Evolutionary conservation across 1,139 yeast genomes (phyloP), one percentile per base, ranked within the genome.

Genomic region (Lipomyces yarrowii): DNA sequence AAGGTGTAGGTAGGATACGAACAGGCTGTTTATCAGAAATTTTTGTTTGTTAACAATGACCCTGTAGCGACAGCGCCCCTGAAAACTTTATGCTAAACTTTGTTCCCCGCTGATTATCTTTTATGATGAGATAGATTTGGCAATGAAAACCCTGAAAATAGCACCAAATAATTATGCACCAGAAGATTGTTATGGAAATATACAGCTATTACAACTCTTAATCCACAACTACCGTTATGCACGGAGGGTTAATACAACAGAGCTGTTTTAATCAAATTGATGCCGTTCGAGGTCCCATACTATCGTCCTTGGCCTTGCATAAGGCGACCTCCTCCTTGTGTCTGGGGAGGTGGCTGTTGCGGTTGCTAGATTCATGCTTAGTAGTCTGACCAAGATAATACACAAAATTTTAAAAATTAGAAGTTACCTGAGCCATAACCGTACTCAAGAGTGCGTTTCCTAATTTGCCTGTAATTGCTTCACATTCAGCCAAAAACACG

Each of bases 401-500:
- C 35, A 15, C 15, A 42, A 18, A n/a, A n/a, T n/a, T n/a, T n/a
- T n/a, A n/a, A 21, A 5, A 26, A 26, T 26, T 42, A 13, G 39
- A 15, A 57, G 61, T 53, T 54, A 62, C 64, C 61, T 58, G 59
- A 6, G 64, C 58, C 61, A 56, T 65, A 30, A 91, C 78, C 76
- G 88, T 85, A 64, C 87, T 91, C 64, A 88, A 85, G 58, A 93
- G 79, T 18, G 85, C 86, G 1, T 86, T 83, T 18, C 85, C 83
- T 56, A 86, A 84, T 37, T 87, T 87, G 0, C 97, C 98, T 58
- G 91, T 87, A 7, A 93, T 86, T 15, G 87, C 82, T 76, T 94
- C 99, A 76, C 97, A 91, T 74, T 91, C 97, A 61, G 86, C 86
- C 52, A 92, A 80, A 74, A 92, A 93, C 32, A 88, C 82, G 0